phyloP scores from a whole-genome alignment of 306 rosid genomes.

The Acacia acuminata region DNA sequence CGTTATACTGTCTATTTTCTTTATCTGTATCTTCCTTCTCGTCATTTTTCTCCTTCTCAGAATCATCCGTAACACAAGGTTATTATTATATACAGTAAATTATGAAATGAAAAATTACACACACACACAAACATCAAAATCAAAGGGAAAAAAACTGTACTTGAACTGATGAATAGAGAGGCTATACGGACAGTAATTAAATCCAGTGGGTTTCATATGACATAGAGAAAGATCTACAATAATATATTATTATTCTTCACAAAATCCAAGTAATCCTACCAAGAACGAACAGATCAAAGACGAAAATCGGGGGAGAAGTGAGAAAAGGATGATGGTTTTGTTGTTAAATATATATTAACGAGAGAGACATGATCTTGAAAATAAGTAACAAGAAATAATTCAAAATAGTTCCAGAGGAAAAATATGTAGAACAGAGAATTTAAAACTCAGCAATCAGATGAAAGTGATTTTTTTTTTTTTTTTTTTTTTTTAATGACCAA shows the following conservation, averaged over 20 bases:
- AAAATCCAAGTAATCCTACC: neutral
- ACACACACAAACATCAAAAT: neutral
- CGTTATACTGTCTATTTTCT: conserved; percentile 36
- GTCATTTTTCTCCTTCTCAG: conserved; percentile 23
- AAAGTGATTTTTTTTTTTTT: neutral
- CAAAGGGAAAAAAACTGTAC: neutral
- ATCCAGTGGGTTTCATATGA: conserved; percentile 11
- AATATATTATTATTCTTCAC: neutral
- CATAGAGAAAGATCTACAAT: neutral
- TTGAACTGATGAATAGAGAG: neutral
- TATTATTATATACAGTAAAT: neutral
- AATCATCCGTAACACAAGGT: neutral
- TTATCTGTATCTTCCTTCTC: conserved; percentile 40
- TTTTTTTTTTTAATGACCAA: too few relatives aligned
- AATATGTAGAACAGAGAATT: neutral
- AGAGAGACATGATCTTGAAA: neutral
- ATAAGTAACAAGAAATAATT: neutral
- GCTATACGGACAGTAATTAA: neutral
- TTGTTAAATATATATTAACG: neutral
- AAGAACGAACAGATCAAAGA: neutral
- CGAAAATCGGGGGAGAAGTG: neutral
- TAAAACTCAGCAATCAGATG: neutral
- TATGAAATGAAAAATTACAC: neutral
- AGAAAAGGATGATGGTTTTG: neutral
- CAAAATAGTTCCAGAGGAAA: neutral